A percentile compares a stretch with the other conserved stretches of the same genome.
Evolutionary conservation across 352 stramenopile species (phyloP).

Genomic region (Thraustochytrium sp.): DNA sequence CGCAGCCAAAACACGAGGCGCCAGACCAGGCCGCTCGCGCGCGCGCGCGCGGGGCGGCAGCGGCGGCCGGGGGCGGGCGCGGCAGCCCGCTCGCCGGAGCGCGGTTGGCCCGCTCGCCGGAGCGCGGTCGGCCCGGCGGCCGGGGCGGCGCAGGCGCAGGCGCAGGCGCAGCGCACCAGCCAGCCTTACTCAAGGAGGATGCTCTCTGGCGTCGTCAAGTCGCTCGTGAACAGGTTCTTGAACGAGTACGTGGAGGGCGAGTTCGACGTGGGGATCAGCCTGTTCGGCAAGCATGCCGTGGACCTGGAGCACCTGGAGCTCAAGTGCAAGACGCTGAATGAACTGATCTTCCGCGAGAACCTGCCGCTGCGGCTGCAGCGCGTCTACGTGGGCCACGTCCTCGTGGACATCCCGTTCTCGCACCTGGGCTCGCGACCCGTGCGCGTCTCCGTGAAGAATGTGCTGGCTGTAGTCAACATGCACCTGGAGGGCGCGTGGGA

Average conservation of each 20-base stretch:
- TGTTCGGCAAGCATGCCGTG: constrained; percentile 22
- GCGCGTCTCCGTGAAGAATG: neutral
- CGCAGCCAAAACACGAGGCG: too few species aligned
- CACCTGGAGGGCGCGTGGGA: constrained; percentile 5
- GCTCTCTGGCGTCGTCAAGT: constrained; percentile 12
- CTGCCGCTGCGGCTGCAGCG: neutral
- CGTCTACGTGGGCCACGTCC: neutral
- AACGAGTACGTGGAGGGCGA: constrained; percentile 38
- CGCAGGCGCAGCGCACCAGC: too few species aligned
- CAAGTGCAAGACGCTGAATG: constrained; percentile 15
- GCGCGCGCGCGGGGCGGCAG: too few species aligned
- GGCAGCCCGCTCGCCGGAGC: too few species aligned
- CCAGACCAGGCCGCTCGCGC: too few species aligned
- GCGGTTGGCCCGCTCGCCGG: too few species aligned
- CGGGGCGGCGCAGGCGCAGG: too few species aligned
- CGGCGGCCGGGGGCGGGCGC: too few species aligned
- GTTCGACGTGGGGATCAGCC: constrained; percentile 26
- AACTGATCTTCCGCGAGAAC: constrained; percentile 2
- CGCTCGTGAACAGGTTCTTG: constrained; percentile 19
- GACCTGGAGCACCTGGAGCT: constrained; percentile 30
- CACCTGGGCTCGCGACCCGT: constrained; percentile 1
- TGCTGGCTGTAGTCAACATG: neutral
- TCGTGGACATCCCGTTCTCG: constrained; percentile 19
- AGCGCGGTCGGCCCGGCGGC: too few species aligned
- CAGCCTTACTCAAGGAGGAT: too few species aligned